These are phyloP conservation scores for Cyclocybe cylindracea DNA, from an alignment of 768 basidiomycete genomes.

Conservation along the genomic window DNA sequence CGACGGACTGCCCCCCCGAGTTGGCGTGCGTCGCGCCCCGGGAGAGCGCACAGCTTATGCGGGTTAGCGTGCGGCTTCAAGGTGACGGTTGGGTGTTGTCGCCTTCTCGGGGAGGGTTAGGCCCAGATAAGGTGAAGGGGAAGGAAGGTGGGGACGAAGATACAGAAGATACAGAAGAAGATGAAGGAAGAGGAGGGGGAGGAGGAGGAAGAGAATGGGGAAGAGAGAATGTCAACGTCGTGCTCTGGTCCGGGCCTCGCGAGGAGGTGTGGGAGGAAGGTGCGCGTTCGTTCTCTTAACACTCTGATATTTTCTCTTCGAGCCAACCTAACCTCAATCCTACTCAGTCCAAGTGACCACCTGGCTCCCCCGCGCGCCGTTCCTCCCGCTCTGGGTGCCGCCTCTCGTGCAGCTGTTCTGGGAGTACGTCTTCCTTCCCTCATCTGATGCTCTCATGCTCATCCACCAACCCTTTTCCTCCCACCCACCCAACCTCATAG, in stretches of 20 bases:
- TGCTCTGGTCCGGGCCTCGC: constrained; percentile 76
- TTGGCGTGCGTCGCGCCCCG: constrained; percentile 57
- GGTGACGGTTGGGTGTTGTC: constrained; percentile 17
- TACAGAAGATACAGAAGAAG: too few species aligned
- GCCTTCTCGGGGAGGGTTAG: too few species aligned
- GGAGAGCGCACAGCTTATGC: constrained; percentile 50
- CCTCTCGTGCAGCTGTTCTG: constrained; percentile 41
- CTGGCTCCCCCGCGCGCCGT: constrained; percentile 41
- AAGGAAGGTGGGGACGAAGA: too few species aligned
- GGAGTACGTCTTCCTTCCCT: constrained; percentile 44
- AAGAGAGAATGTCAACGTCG: constrained; percentile 34
- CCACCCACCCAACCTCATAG: too few species aligned
- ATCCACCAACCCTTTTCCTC: constrained; percentile 1
- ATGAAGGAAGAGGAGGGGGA: too few species aligned
- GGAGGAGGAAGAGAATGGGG: too few species aligned
- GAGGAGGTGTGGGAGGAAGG: constrained; percentile 69
- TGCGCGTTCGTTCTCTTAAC: constrained; percentile 24
- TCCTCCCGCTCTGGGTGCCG: constrained; percentile 47
- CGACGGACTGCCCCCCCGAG: constrained; percentile 32
- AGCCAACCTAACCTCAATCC: background rate
- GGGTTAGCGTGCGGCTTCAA: constrained; percentile 45
- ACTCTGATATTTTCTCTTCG: background rate
- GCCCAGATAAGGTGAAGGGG: too few species aligned
- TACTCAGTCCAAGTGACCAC: constrained; percentile 52
- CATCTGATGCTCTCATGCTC: background rate